phyloP scores from a whole-genome alignment of 495 filamentous ascomycete species.

The Hypoxylon rickii region DNA sequence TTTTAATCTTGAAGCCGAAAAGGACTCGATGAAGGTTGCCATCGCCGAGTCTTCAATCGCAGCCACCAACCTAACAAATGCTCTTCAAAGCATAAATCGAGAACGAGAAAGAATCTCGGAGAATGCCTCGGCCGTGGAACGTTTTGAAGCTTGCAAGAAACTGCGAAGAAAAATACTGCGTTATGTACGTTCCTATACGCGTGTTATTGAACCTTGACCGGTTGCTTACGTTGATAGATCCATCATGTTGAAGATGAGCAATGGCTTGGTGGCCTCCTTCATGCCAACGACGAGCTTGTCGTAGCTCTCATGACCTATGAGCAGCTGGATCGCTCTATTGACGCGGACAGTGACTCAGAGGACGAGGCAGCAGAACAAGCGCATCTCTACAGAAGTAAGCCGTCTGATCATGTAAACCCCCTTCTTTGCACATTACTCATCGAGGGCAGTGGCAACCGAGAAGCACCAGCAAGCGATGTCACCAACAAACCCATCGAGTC shows the following conservation, averaged over 20 bases:
- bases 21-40: conserved; percentile 76
- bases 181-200: conserved; percentile 59
- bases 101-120: conserved; percentile 87
- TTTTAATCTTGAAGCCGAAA: conserved; percentile 88
- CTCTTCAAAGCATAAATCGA: conserved; percentile 86
- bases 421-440: conserved; percentile 24
- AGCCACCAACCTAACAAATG: conserved; percentile 88
- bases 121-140: conserved; percentile 71
- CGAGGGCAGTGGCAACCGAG: conserved; percentile 51
- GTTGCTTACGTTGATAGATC: conserved; percentile 53
- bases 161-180: conserved; percentile 82
- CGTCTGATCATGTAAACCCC: not conserved
- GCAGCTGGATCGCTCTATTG: conserved; percentile 90
- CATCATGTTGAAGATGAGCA: conserved; percentile 82
- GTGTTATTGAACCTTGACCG: not conserved
- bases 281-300: conserved; percentile 84
- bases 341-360: conserved; percentile 96
- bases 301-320: conserved; percentile 94
- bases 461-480: conserved; percentile 52
- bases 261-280: conserved; percentile 77
- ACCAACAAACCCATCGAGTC: conserved; percentile 40
- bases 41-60: conserved; percentile 87
- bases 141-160: conserved; percentile 85
- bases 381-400: conserved; percentile 57
- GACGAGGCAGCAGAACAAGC: conserved; percentile 62